These are phyloP conservation scores for Phytopythium aichiense DNA, from an alignment of 352 stramenopile genomes.

Conservation along the genomic window DNA sequence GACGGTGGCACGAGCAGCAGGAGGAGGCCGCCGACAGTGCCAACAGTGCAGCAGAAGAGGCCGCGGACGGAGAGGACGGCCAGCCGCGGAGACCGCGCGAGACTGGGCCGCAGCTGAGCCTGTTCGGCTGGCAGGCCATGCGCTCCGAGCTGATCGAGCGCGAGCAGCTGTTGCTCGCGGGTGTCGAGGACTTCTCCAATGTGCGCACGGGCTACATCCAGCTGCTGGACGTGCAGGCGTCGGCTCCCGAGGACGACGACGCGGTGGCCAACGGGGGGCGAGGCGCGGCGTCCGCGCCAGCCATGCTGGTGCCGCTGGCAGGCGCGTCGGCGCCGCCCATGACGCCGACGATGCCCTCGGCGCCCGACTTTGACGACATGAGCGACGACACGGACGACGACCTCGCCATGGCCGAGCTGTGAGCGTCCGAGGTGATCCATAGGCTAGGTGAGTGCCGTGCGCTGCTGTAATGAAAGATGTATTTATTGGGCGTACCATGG, in stretches of 20 bases:
- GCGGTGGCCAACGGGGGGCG: neutral
- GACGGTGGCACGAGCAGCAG: neutral
- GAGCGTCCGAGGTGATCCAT: neutral
- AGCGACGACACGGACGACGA: slow-evolving; percentile 14
- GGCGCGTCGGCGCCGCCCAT: slow-evolving; percentile 34
- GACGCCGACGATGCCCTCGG: slow-evolving; percentile 9
- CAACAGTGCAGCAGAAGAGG: slow-evolving; percentile 5
- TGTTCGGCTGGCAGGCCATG: slow-evolving; percentile 54
- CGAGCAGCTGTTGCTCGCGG: slow-evolving; percentile 36
- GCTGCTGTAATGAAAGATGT: slow-evolving; percentile 4
- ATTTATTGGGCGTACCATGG: slow-evolving; percentile 20
- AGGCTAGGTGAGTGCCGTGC: neutral
- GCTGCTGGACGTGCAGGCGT: slow-evolving; percentile 42
- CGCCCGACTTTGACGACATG: slow-evolving; percentile 12
- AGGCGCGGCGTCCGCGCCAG: slow-evolving; percentile 18
- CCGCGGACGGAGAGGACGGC: slow-evolving; percentile 6
- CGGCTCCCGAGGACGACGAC: slow-evolving; percentile 27
- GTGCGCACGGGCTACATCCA: slow-evolving; percentile 42
- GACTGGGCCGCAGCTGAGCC: slow-evolving; percentile 23
- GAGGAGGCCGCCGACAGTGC: neutral
- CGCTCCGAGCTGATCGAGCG: slow-evolving; percentile 42
- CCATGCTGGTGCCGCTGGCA: slow-evolving; percentile 24
- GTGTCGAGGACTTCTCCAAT: slow-evolving; percentile 40
- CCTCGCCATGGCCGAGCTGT: slow-evolving; percentile 3
- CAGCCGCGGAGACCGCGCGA: slow-evolving; percentile 7